These are phyloP conservation scores for Stachybotrys echinatus DNA, from an alignment of 2,329 filamentous ascomycete genomes.

Conservation along the genomic window DNA sequence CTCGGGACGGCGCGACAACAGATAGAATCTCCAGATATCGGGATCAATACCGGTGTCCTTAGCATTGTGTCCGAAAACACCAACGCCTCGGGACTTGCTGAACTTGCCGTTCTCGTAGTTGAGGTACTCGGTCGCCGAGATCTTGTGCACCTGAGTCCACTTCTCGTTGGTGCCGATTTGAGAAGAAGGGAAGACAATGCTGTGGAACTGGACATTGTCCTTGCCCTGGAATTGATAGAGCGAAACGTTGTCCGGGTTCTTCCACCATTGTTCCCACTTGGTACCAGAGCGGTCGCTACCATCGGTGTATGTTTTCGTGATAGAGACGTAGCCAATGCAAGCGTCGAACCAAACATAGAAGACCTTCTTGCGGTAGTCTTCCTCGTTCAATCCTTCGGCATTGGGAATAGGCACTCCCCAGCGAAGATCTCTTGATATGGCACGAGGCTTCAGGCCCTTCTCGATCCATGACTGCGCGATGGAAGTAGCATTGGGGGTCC, in stretches of 20 bases:
- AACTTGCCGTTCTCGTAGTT: constrained; percentile 91
- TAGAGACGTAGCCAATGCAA: constrained; percentile 92
- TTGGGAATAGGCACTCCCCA: constrained; percentile 67
- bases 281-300: constrained; percentile 38
- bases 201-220: constrained; percentile 55
- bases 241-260: constrained; percentile 78
- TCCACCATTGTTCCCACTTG: constrained; percentile 94
- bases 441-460: constrained; percentile 78
- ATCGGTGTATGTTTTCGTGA: constrained; percentile 82
- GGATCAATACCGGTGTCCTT: constrained; percentile 78
- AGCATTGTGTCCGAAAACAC: constrained; percentile 87
- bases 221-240: constrained; percentile 97
- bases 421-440: constrained; percentile 87
- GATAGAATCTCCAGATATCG: constrained; percentile 91
- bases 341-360: constrained; percentile 94
- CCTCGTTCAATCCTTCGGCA: constrained; percentile 41
- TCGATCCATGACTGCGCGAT: constrained; percentile 80
- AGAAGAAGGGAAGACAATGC: constrained; percentile 81
- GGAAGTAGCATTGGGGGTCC: constrained; percentile 68
- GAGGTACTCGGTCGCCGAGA: constrained; percentile 82
- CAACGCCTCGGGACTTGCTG: constrained; percentile 82
- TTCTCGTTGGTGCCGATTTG: constrained; percentile 78
- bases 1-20: constrained; percentile 80
- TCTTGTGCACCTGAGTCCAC: constrained; percentile 85
- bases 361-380: constrained; percentile 59